Base-by-base conservation (phyloP, 1,139 yeast genomes). In the Sugiyamaella pinicola region DNA sequence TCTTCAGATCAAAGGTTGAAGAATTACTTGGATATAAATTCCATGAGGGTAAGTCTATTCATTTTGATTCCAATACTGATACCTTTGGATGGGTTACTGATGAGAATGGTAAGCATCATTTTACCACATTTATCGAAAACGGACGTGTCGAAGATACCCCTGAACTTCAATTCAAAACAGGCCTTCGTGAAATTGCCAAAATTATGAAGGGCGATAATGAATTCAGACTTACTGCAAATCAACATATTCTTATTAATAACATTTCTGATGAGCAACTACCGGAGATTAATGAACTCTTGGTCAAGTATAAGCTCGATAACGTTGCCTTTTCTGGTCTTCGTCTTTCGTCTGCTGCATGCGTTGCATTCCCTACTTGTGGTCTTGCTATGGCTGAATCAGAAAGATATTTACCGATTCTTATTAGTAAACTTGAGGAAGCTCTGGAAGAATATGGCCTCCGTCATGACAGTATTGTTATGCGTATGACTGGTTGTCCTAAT, bases 401-500 rank as follows among this genome's bases (percentile, higher is more conserved):
- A 76, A 84, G 99, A 68, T 93, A 89, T 71, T 77, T 93, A 64
- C 99, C 99, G 9, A 83, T 78, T 53, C 79, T 93, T 63, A 82
- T 93, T 61, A 73, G 84, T 60, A 88, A 89, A 72, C 75, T 93
- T 57, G 99, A 93, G 72, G 81, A 76, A 12, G 83, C 90, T 6
- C 77, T 93, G 58, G 98, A 91, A 71, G 96, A 90, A 65, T 84
- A 84, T 61, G 99, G 99, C 5, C 80, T 93, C 63, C 86, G 96
- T 69, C 96, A 90, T 67, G 98, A 93, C 70, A 84, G 96, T 6
- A 81, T 93, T 61, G 96, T 90, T 29, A 87, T 93, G 96, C 84
- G 99, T 75, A 91, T 93, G 97, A 90, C 98, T 41, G 99, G 99
- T 58, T 93, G 99, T 79, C 97, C 98, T 54, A 93, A 93, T 70